Percentiles rank a stretch among this genome's conserved stretches.
Evolutionary conservation across 2,329 filamentous ascomycete genomes (phyloP).

Genomic region (Alternaria arborescens): DNA sequence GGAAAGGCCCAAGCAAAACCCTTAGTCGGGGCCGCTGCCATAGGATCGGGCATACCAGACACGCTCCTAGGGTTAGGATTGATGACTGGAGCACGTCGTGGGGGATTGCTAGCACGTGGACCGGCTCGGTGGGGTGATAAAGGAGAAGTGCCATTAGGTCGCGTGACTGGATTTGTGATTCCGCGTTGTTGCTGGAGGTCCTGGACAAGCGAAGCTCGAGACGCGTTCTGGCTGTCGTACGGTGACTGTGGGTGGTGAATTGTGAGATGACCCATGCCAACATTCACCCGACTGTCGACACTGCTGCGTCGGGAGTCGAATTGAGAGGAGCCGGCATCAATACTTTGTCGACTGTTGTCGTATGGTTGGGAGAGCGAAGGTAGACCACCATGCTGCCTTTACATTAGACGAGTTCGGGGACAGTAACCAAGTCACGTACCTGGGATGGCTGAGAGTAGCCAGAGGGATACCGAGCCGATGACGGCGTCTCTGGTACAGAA

Average conservation of each 20-base stretch:
- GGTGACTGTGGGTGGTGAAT: constrained; percentile 73
- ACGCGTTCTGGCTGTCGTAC: constrained; percentile 79
- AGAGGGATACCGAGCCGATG: constrained; percentile 49
- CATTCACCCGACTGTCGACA: constrained; percentile 80
- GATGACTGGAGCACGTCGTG: constrained; percentile 75
- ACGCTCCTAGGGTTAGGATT: constrained; percentile 70
- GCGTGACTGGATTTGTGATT: constrained; percentile 47
- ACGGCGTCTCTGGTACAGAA: constrained; percentile 55
- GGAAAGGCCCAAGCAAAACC: constrained; percentile 87
- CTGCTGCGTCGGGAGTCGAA: constrained; percentile 75
- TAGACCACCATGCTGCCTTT: constrained; percentile 51
- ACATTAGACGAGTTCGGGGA: constrained; percentile 22
- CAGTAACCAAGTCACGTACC: constrained; percentile 25
- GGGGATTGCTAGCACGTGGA: constrained; percentile 50
- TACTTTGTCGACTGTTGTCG: constrained; percentile 58
- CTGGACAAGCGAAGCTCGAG: constrained; percentile 76
- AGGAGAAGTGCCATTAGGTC: constrained; percentile 56
- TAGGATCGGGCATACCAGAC: constrained; percentile 69
- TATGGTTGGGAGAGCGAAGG: constrained; percentile 67
- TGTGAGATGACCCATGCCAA: constrained; percentile 73
- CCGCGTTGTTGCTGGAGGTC: constrained; percentile 70
- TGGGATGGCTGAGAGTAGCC: constrained; percentile 34
- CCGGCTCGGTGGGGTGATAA: constrained; percentile 55
- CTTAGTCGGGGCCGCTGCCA: constrained; percentile 79
- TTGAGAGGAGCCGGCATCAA: constrained; percentile 59